A percentile compares a stretch with the other conserved stretches of the same genome.
These are phyloP conservation scores for Fraxinus ornus DNA, from an alignment of 305 asterid genomes.

Conservation along the genomic window DNA sequence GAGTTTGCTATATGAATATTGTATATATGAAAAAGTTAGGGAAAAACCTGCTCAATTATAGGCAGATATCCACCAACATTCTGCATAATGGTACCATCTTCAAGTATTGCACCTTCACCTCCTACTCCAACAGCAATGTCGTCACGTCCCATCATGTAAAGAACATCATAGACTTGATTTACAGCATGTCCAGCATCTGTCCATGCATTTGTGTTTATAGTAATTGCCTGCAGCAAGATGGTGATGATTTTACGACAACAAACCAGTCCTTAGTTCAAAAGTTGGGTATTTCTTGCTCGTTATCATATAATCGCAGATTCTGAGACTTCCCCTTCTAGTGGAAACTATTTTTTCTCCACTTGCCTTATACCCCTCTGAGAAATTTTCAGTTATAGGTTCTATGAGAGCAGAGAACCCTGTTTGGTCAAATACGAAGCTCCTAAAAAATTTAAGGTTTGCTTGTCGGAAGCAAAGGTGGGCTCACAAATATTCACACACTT, in stretches of 20 bases:
- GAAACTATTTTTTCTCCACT: not conserved
- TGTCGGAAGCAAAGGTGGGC: not conserved
- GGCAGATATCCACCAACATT: conserved; percentile 90
- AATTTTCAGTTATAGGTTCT: not conserved
- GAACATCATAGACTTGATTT: conserved; percentile 76
- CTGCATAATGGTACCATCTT: conserved; percentile 61
- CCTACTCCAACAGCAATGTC: conserved; percentile 86
- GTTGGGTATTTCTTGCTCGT: not conserved
- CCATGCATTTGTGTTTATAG: conserved; percentile 75
- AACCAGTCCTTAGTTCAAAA: not conserved
- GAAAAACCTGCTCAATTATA: conserved; percentile 60
- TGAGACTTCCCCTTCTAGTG: not conserved
- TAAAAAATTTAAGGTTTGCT: not conserved
- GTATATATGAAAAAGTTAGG: not conserved
- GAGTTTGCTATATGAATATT: not conserved
- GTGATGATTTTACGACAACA: not conserved
- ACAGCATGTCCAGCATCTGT: conserved; percentile 77
- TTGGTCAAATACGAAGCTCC: not conserved
- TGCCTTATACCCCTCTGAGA: not conserved
- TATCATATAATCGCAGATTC: not conserved
- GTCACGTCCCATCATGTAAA: conserved; percentile 90
- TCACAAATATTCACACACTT: not conserved
- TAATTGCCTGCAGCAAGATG: conserved; percentile 60
- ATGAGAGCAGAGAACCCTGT: not conserved
- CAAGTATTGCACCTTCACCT: conserved; percentile 81